Conservation (phyloP, 805 yeast genomes). For the Kazachstania taianensis region DNA sequence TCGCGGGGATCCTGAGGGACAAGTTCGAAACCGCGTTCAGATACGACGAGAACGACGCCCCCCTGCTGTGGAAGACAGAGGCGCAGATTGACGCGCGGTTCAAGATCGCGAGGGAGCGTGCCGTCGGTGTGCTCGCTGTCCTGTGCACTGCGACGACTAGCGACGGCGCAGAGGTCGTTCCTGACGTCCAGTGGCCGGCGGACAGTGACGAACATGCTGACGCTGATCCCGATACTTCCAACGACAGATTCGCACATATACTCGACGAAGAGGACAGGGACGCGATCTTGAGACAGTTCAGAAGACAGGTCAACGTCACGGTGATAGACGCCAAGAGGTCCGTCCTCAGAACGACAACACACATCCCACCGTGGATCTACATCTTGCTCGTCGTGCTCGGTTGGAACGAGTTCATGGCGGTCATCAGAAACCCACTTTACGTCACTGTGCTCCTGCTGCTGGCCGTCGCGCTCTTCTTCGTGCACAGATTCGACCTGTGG, state of each 20-base stretch:
- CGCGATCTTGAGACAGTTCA: slow-evolving; percentile 47
- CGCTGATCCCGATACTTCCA: slow-evolving; percentile 35
- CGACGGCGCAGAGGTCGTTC: slow-evolving; percentile 47
- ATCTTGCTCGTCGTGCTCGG: slow-evolving; percentile 66
- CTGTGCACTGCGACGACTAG: slow-evolving; percentile 45
- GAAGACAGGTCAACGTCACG: slow-evolving; percentile 66
- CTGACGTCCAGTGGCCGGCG: slow-evolving; percentile 39
- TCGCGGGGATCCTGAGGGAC: slow-evolving; percentile 59
- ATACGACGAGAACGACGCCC: slow-evolving; percentile 74
- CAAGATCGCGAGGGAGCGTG: slow-evolving; percentile 49
- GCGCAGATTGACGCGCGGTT: slow-evolving; percentile 63
- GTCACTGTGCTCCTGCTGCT: slow-evolving; percentile 50
- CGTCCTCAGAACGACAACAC: slow-evolving; percentile 61
- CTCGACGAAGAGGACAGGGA: slow-evolving; percentile 48
- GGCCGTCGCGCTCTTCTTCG: slow-evolving; percentile 53
- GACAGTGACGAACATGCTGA: slow-evolving; percentile 19
- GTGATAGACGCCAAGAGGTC: slow-evolving; percentile 86
- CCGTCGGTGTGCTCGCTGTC: slow-evolving; percentile 50
- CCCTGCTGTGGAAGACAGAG: slow-evolving; percentile 68
- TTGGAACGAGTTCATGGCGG: slow-evolving; percentile 91
- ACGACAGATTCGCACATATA: slow-evolving; percentile 45
- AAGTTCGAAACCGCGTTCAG: slow-evolving; percentile 74
- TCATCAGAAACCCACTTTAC: slow-evolving; percentile 77
- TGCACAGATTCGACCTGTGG: slow-evolving; percentile 62
- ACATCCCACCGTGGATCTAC: slow-evolving; percentile 79